A percentile compares a stretch with the other conserved stretches of the same genome.
phyloP scores from a whole-genome alignment of 192 early-diverging fungal genomes.

The Gigaspora rosea region DNA sequence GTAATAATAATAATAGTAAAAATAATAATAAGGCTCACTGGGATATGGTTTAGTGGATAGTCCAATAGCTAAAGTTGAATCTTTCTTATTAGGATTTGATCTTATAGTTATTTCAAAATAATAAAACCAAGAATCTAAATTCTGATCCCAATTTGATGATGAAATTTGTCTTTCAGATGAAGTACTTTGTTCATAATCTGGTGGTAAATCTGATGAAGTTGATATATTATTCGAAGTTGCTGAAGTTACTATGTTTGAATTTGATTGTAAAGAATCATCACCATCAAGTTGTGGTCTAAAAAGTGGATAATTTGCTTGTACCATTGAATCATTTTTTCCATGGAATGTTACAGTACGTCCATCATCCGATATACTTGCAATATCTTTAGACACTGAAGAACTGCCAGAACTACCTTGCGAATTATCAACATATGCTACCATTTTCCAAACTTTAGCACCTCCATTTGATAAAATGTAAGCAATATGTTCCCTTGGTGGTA shows the following conservation, averaged over 20 bases:
- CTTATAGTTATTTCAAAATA: constrained; percentile 25
- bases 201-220: neutral
- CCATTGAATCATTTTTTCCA: neutral
- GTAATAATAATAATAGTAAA: too few relatives aligned
- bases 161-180: neutral
- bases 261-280: neutral
- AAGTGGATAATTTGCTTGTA: constrained; percentile 30
- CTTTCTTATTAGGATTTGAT: constrained; percentile 30
- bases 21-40: neutral
- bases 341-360: neutral
- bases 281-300: neutral
- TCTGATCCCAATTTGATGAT: neutral
- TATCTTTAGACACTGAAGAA: neutral
- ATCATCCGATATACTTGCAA: neutral
- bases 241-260: neutral
- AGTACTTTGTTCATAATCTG: neutral
- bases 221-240: neutral
- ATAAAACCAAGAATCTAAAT: neutral
- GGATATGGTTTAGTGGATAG: constrained; percentile 54
- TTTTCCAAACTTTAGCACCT: constrained; percentile 10
- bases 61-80: constrained; percentile 52
- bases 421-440: neutral
- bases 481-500: constrained; percentile 10
- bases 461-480: constrained; percentile 4
- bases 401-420: too few relatives aligned